Evolutionary conservation across 2,329 filamentous ascomycete genomes (phyloP), one percentile per base, ranked within the genome.

Genomic region (Trichophyton schoenleinii): DNA sequence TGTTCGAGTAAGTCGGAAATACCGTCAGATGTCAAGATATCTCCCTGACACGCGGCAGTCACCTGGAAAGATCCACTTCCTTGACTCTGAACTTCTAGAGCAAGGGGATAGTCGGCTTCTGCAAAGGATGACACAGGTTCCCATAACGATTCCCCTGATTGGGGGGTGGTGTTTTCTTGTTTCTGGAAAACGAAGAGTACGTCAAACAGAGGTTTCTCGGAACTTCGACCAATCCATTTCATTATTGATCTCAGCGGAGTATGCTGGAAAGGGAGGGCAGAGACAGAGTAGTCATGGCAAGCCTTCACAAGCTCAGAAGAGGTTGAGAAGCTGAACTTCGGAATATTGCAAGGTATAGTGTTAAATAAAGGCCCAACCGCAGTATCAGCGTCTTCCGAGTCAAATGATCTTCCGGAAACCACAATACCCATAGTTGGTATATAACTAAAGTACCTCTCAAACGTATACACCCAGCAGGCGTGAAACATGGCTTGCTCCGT

Each of bases 321-420:
- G 0, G 79, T 83, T 3, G 80, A 75, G 0, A 72, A 68, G 0
- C 71, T 64, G 5, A 73, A 63, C 13, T 81, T 65, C 4, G 75
- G 69, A 38, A 84, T 73, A 60, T 82, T 79, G 69, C 87, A 90
- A 0, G 91, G 90, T 1, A 96, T 77, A 0, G 91, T 96, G 70
- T 96, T 96, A 79, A 96, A 95, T 20, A 96, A 75, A 0, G 92
- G 91, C 0, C 91, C 92, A 48, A 94, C 81, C 0, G 88, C 82
- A 22, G 78, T 70, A 55, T 91, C 87, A 1, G 85, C 81, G 34
- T 67, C 48, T 6, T 86, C 80, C 11, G 90, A 74, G 49, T 88
- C 82, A 3, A 95, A 81, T 0, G 84, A 82, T 63, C 91, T 81
- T 0, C 91, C 92, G 5, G 91, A 94, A 0, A 89, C 81, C 11